Percentiles rank a stretch among this genome's conserved stretches.
These are phyloP conservation scores for Suillus hirtellus DNA, from an alignment of 768 basidiomycete species.

Conservation along the genomic window DNA sequence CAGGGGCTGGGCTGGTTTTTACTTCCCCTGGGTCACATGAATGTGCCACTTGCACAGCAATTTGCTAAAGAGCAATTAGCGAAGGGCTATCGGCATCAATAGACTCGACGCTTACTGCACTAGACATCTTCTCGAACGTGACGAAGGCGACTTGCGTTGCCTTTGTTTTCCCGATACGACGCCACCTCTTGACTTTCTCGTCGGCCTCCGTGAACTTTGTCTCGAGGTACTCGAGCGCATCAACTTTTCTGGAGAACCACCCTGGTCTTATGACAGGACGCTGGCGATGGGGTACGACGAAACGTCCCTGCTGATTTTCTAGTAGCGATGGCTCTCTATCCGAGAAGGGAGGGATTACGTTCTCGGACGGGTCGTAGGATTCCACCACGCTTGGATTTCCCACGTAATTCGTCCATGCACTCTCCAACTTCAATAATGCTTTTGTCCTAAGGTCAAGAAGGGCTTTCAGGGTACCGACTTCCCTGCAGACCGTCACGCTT, in stretches of 20 bases:
- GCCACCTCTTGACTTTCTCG: slow-evolving; percentile 74
- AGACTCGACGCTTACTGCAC: slow-evolving; percentile 57
- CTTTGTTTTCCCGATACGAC: slow-evolving; percentile 72
- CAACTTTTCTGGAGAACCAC: slow-evolving; percentile 78
- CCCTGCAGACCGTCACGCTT: slow-evolving; percentile 86
- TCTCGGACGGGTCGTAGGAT: slow-evolving; percentile 72
- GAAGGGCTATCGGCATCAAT: neutral
- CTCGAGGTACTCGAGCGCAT: slow-evolving; percentile 89
- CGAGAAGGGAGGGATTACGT: slow-evolving; percentile 44
- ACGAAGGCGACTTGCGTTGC: slow-evolving; percentile 89
- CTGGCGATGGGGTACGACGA: slow-evolving; percentile 72
- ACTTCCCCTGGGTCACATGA: slow-evolving; percentile 65
- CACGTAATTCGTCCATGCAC: slow-evolving; percentile 87
- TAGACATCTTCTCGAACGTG: slow-evolving; percentile 94
- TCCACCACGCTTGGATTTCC: slow-evolving; percentile 91
- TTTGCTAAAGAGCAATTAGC: slow-evolving; percentile 56
- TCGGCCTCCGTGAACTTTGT: slow-evolving; percentile 78
- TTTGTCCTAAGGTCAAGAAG: slow-evolving; percentile 78
- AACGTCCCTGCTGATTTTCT: slow-evolving; percentile 52
- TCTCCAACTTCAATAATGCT: slow-evolving; percentile 79
- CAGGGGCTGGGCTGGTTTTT: slow-evolving; percentile 78
- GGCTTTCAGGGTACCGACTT: slow-evolving; percentile 69
- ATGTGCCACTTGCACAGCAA: slow-evolving; percentile 83
- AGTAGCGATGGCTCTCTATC: slow-evolving; percentile 54
- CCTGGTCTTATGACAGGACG: slow-evolving; percentile 75